phyloP scores from a whole-genome alignment of 2,329 filamentous ascomycete genomes.

The Macroventuria anomochaeta region DNA sequence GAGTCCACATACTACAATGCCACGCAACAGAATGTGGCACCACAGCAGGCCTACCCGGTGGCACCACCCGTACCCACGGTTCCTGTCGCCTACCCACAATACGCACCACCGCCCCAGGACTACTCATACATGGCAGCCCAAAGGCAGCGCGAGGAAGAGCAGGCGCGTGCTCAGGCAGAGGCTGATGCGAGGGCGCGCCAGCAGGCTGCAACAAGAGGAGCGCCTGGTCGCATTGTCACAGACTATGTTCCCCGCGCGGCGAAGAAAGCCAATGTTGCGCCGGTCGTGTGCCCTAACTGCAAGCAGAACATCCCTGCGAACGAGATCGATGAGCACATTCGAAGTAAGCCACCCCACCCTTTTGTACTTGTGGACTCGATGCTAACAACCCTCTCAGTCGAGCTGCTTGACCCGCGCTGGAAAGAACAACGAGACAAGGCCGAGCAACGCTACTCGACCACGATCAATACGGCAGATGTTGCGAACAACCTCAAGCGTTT shows the following conservation, averaged over 20 bases:
- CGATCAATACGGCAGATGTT: constrained; percentile 86
- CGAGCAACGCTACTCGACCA: constrained; percentile 81
- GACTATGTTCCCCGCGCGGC: constrained; percentile 88
- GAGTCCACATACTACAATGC: constrained; percentile 59
- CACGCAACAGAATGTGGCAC: constrained; percentile 38
- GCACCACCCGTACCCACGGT: constrained; percentile 37
- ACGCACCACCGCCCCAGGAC: constrained; percentile 35
- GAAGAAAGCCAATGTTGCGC: constrained; percentile 68
- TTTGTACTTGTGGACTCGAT: constrained; percentile 2
- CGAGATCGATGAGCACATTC: constrained; percentile 91
- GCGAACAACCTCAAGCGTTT: constrained; percentile 96
- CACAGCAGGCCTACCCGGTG: constrained; percentile 39
- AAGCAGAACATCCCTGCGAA: constrained; percentile 85
- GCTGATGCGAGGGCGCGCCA: constrained; percentile 74
- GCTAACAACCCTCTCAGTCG: constrained; percentile 63
- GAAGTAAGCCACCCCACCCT: constrained; percentile 63
- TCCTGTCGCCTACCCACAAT: constrained; percentile 32
- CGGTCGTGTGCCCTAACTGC: constrained; percentile 89
- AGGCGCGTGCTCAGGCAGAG: constrained; percentile 51
- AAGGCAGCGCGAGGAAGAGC: constrained; percentile 48
- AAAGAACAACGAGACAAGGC: constrained; percentile 93
- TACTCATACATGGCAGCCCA: constrained; percentile 41
- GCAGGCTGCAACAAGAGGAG: constrained; percentile 76
- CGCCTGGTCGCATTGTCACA: constrained; percentile 79
- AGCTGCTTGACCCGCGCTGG: constrained; percentile 91